A percentile compares a stretch with the other conserved stretches of the same genome.
These are phyloP conservation scores for Strigomonas culicis DNA, from an alignment of 208 protist genomes.

Conservation along the genomic window DNA sequence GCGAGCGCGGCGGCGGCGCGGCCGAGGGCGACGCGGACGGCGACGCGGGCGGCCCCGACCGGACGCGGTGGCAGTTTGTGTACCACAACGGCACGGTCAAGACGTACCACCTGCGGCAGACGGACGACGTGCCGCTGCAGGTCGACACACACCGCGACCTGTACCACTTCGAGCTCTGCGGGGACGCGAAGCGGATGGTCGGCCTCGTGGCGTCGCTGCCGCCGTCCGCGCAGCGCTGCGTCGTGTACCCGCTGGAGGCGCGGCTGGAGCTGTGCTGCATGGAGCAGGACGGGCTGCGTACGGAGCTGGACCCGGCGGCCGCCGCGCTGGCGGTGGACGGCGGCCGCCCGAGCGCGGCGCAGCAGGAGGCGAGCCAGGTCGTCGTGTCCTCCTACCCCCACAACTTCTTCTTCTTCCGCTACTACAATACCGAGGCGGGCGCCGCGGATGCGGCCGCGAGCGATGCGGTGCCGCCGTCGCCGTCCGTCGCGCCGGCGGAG, in stretches of 20 bases:
- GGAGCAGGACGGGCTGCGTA: conserved; percentile 5
- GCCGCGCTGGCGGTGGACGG: not conserved
- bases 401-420: conserved; percentile 8
- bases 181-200: conserved; percentile 27
- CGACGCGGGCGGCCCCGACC: conserved; percentile 19
- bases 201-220: conserved; percentile 41
- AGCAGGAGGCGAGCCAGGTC: not conserved
- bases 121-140: conserved; percentile 26
- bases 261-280: conserved; percentile 42
- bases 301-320: not conserved
- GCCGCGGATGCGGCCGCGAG: not conserved
- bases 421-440: not conserved
- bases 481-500: not conserved
- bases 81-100: conserved; percentile 30
- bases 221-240: conserved; percentile 21
- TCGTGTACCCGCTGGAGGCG: conserved; percentile 25
- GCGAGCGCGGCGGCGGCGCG: too few species aligned
- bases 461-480: conserved; percentile 1
- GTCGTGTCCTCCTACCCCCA: conserved; percentile 3
- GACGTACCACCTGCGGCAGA: conserved; percentile 36
- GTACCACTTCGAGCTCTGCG: conserved; percentile 39
- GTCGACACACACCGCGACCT: not conserved
- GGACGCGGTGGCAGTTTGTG: conserved; percentile 35
- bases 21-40: not conserved
- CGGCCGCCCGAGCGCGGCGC: not conserved